Conservation (phyloP, 129 eudicot genomes). For the Flaveria linearis region DNA sequence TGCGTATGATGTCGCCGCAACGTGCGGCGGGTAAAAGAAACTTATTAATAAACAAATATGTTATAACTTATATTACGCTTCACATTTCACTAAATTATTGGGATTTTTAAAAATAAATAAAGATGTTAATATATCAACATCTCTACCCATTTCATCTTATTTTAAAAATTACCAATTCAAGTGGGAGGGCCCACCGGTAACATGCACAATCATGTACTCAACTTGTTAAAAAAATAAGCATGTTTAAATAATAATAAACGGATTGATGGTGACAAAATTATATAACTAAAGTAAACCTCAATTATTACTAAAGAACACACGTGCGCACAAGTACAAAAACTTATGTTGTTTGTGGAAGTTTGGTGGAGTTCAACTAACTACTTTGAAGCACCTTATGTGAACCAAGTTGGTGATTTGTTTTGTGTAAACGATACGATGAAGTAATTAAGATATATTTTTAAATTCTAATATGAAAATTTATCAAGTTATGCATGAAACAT, state of each 20-base stretch:
- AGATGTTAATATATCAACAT: not conserved
- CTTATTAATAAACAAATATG: not conserved
- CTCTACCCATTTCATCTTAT: not conserved
- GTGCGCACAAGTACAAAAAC: slow-evolving; percentile 38
- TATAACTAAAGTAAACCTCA: slow-evolving; percentile 26
- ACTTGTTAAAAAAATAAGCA: slow-evolving; percentile 15
- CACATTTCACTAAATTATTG: not conserved
- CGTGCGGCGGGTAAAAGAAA: too few relatives aligned
- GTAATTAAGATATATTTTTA: too few relatives aligned
- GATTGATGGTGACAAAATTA: slow-evolving; percentile 20
- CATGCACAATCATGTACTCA: slow-evolving; percentile 18
- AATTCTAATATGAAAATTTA: too few relatives aligned
- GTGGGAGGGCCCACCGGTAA: slow-evolving; percentile 20
- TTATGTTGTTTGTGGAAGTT: slow-evolving; percentile 22
- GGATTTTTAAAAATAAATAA: not conserved
- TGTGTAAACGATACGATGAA: too few relatives aligned
- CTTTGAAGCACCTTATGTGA: slow-evolving; percentile 21
- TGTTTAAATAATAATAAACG: not conserved
- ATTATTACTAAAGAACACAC: slow-evolving; percentile 34
- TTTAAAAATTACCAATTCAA: slow-evolving; percentile 2
- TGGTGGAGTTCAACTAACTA: slow-evolving; percentile 27
- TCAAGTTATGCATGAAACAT: too few relatives aligned
- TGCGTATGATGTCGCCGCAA: too few relatives aligned
- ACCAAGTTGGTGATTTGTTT: slow-evolving; percentile 17
- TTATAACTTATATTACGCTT: not conserved